Evolutionary conservation across 345 rosid species (phyloP).

Genomic region (Dimocarpus longan): DNA sequence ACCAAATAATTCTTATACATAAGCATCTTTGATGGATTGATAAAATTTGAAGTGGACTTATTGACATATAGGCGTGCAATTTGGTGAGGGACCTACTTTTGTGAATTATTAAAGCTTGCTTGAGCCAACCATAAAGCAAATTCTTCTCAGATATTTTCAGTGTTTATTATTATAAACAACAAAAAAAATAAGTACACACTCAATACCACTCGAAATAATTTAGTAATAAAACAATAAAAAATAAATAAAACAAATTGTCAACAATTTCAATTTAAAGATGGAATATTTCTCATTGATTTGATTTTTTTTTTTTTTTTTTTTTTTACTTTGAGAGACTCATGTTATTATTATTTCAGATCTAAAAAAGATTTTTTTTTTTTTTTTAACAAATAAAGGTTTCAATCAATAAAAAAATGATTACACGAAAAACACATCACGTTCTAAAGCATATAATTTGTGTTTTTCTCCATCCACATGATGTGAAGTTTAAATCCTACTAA

Average conservation of each 20-base stretch:
- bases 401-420: too few relatives aligned
- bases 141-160: not conserved
- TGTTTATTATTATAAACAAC: not conserved
- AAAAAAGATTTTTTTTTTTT: too few relatives aligned
- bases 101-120: conserved; percentile 34
- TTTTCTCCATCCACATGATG: too few relatives aligned
- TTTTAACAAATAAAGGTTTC: too few relatives aligned
- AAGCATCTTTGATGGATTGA: not conserved
- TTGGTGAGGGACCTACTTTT: not conserved
- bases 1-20: too few relatives aligned
- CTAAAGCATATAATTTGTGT: too few relatives aligned
- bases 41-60: conserved; percentile 9
- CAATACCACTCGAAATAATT: not conserved
- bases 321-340: not conserved
- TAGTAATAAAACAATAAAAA: too few relatives aligned
- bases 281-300: not conserved
- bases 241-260: too few relatives aligned
- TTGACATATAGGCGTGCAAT: conserved; percentile 16
- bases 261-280: too few relatives aligned
- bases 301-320: not conserved
- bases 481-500: too few relatives aligned
- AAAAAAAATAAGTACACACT: not conserved
- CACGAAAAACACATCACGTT: too few relatives aligned
- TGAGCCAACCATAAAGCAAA: conserved; percentile 21
- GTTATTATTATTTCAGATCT: too few relatives aligned